Base-by-base conservation (phyloP, 2,329 filamentous ascomycete genomes). In the Cercospora janseana region DNA sequence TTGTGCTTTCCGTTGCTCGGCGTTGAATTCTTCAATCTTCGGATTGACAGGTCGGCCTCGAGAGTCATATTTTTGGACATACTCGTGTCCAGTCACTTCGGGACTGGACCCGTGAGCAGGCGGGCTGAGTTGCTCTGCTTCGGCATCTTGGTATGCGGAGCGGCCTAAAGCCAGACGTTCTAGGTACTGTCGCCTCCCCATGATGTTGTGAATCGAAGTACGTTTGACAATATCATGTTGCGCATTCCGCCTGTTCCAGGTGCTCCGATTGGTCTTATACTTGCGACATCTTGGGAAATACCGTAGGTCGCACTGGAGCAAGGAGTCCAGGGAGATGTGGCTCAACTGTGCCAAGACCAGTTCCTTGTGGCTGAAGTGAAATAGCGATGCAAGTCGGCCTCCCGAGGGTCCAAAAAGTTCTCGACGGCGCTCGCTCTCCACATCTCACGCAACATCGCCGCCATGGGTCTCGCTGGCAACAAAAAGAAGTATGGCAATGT, bases 401-500 rank as follows among this genome's bases (percentile, higher is more conserved):
- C 18, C 44, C 34, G 13, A n/a, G n/a, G 9, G 6, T 16, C 29
- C 34, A 47, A 47, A 47, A 47, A 47, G 44, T 47, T 47, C 44
- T 47, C 32, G 31, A 47, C 34, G 15, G 16, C 12, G 15, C 7
- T 21, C 23, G 16, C 31, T 38, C 15, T 37, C 26, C 35, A 26
- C 21, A 21, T n/a, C 2, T 28, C 21, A 24, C 20, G 15, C 35
- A 15, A 41, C 41, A 20, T 28, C 28, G 15, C 21, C 59, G 68
- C 46, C 24, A 88, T 88, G 85, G 85, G 85, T 70, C 80, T 88
- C 66, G 78, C 83, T 57, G 85, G 73, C 38, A 79, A 46, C 28
- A 56, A 53, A 43, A 56, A 51, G 38, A 42, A 42, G 37, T 49
- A 34, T 9, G 8, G 6, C n/a, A 9, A 9, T 10, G 13, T n/a